Percentiles rank a stretch among this genome's conserved stretches.
phyloP scores from a whole-genome alignment of 441 rosid species.

The Populus hybrid region DNA sequence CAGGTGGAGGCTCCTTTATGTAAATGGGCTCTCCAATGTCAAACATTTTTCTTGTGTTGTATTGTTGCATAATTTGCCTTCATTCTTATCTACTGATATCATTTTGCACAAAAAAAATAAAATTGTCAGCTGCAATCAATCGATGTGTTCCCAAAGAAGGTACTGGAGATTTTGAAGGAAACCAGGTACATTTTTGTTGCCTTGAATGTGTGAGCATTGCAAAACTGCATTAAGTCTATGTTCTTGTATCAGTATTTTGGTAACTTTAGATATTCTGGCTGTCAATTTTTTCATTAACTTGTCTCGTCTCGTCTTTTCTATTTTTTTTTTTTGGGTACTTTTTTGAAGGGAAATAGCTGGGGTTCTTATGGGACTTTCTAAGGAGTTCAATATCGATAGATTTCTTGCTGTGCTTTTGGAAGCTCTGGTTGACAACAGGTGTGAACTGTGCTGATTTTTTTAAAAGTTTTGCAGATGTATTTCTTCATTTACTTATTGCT shows the following conservation, averaged over 20 bases:
- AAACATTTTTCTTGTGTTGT: neutral
- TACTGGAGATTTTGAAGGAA: constrained; percentile 66
- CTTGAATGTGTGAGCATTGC: constrained; percentile 4
- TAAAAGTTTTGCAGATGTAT: neutral
- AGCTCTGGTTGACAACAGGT: constrained; percentile 76
- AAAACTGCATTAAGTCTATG: neutral
- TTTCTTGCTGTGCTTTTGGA: constrained; percentile 67
- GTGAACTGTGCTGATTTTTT: constrained; percentile 21
- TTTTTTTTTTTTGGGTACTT: constrained; percentile 11
- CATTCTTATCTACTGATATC: constrained; percentile 20
- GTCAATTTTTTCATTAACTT: neutral
- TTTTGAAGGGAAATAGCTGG: constrained; percentile 60
- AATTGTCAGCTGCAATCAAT: constrained; percentile 63
- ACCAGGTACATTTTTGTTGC: constrained; percentile 48
- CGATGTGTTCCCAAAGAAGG: constrained; percentile 65
- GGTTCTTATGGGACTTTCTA: constrained; percentile 63
- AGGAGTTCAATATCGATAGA: constrained; percentile 75
- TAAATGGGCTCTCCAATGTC: neutral
- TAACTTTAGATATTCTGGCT: too few species aligned
- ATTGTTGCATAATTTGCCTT: neutral
- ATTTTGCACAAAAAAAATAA: constrained; percentile 18
- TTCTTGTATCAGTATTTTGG: neutral
- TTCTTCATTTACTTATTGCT: constrained; percentile 16
- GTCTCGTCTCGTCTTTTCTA: constrained; percentile 4
- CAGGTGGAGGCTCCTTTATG: neutral